Evolutionary conservation across 1,284 basidiomycete species (phyloP), one percentile per base, ranked within the genome.

Genomic region (Kalmanozyma brasiliensis): DNA sequence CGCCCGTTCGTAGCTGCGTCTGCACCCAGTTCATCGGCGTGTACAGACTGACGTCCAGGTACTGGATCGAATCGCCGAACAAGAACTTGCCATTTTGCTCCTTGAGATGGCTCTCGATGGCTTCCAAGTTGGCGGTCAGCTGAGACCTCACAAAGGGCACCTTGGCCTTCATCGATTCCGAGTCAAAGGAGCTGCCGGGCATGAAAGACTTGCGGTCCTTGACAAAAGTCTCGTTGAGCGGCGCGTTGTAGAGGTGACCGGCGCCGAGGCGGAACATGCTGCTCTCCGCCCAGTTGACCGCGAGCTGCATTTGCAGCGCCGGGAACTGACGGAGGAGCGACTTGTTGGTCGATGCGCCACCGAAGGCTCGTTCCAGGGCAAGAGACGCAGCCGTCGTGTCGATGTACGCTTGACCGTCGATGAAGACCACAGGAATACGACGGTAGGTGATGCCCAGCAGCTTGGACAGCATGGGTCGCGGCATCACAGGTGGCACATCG

Each of bases 391-490:
- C 60, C 3, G 51, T 67, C 1, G 64, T 72, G 37, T 72, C 69
- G 44, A 72, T 53, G 33, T 55, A 67, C 35, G 49, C 63, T 13
- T 61, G 64, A 13, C 63, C 62, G 20, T 72, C 69, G 37, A 72
- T 37, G 20, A 64, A 61, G 1, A 72, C 56, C 0, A 72, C 59
- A 6, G 69, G 69, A 10, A 73, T 68, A 7, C 63, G 60, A 6
- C 65, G 69, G 33, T 73, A 73, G 19, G 63, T 73, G 45, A 73
- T 60, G 17, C 69, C 69, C 2, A 73, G 36, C 30, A 53, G 49
- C 45, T 63, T 34, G 45, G 43, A 49, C 24, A 70, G 56, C 41
- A 43, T 46, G 8, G 67, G 67, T 4, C 67, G 57, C 7, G 67
- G 67, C 67, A 61, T 60, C 13, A 70, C 47, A 2, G 61, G 57